Evolutionary conservation across 257 asterid genomes (phyloP), one percentile per base, ranked within the genome.

Genomic region (Nicotiana attenuata): DNA sequence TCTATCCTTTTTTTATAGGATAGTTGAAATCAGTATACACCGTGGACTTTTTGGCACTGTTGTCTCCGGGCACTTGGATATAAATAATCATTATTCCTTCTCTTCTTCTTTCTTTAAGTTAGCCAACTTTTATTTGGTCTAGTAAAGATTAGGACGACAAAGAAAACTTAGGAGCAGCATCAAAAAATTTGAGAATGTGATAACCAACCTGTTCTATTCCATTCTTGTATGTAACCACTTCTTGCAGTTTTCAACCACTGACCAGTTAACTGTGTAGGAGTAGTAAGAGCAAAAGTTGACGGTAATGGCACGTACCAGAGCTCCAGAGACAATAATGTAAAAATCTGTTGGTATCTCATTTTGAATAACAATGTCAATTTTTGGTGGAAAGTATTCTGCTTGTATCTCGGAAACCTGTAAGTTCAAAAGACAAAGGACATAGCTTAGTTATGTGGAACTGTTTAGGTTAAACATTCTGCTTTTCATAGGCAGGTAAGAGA

Each of bases 301-400:
- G 41, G 63, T 67, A 82, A 41, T 61, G 79, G 28, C 81, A 38
- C 19, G 7, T 94, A 96, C 99, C 97, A 92, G 95, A 83, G 96
- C 92, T 85, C 99, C 99, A 1, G 97, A 96, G 10, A 88, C 97
- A 81, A 94, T 84, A 60, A 92, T 92, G 88, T 94, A 96, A 90
- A 94, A 92, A 88, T 94, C 99, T 81, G 97, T 96, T 81, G 97
- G 88, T 86, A 94, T 92, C 87, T 96, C 99, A 26, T 94, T 94
- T 85, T 92, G 96, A 82, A 94, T 91, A 84, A 93, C 80, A 4
- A 96, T 92, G 80, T 95, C 99, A 80, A 92, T 95, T 89, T 91
- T 92, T 29, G 99, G 99, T 61, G 98, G 99, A 85, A 88, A 92
- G 81, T 91, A 47, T 86, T 95, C 98, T 76, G 98, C 99, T 86